These are phyloP conservation scores for Mucor indicus DNA, from an alignment of 371 early-diverging fungal species.

Conservation along the genomic window DNA sequence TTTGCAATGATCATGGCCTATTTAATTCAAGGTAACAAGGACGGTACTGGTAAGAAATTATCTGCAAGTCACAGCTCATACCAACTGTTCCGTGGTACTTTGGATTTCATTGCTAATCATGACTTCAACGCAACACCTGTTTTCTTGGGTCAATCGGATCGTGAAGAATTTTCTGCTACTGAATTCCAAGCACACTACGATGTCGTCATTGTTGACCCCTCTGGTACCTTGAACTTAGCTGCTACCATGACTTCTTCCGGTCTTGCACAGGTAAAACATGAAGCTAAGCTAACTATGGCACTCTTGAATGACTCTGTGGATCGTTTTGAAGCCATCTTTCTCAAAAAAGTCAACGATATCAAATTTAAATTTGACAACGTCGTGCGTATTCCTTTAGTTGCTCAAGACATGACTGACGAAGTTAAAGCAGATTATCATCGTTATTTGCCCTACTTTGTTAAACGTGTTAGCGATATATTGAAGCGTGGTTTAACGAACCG, in stretches of 20 bases:
- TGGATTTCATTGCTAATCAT: constrained; percentile 79
- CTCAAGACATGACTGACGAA: constrained; percentile 21
- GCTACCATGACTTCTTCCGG: constrained; percentile 57
- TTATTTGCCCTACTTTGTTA: constrained; percentile 49
- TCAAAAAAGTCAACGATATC: constrained; percentile 65
- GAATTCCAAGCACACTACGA: constrained; percentile 66
- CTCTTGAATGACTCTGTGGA: constrained; percentile 64
- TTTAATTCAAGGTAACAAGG: constrained; percentile 66
- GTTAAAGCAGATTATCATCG: constrained; percentile 58
- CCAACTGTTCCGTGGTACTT: constrained; percentile 79
- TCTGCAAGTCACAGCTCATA: constrained; percentile 78
- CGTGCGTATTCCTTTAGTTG: constrained; percentile 23
- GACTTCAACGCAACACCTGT: constrained; percentile 73
- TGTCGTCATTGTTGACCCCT: constrained; percentile 81
- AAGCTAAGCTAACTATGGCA: constrained; percentile 60
- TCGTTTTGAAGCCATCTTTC: constrained; percentile 70
- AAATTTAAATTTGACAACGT: constrained; percentile 65
- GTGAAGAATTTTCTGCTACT: constrained; percentile 54
- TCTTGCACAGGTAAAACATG: constrained; percentile 66
- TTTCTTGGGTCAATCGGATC: constrained; percentile 58
- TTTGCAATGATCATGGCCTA: constrained; percentile 85
- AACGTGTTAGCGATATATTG: constrained; percentile 50
- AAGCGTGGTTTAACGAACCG: constrained; percentile 69
- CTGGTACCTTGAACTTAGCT: constrained; percentile 80
- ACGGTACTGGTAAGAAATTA: constrained; percentile 59